Evolutionary conservation across 1,284 basidiomycete genomes (phyloP).

Genomic region (Mrakiaceae sp.): DNA sequence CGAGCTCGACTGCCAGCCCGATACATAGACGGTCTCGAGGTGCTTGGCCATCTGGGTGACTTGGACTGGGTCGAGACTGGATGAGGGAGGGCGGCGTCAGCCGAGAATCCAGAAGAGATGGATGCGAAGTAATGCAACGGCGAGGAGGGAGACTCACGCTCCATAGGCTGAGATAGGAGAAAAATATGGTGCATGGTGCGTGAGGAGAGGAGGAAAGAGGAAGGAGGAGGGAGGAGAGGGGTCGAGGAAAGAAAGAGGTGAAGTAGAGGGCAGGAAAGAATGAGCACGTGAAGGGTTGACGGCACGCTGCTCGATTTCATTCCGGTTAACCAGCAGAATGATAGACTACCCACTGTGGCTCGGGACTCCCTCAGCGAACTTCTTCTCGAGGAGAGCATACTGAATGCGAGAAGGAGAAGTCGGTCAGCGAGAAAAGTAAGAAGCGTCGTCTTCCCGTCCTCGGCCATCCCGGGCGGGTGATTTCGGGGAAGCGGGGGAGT

Average conservation of each 20-base stretch:
- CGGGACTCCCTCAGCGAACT: constrained; percentile 16
- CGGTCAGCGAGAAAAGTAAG: no score
- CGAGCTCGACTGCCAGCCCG: constrained; percentile 86
- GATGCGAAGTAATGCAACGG: not conserved
- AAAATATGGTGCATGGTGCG: no score
- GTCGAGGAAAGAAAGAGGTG: not conserved
- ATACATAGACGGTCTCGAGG: constrained; percentile 91
- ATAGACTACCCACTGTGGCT: constrained; percentile 8
- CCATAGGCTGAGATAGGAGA: constrained; percentile 52
- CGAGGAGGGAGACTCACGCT: constrained; percentile 56
- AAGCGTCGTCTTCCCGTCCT: no score
- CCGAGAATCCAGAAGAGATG: not conserved
- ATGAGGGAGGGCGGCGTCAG: not conserved
- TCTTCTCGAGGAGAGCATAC: constrained; percentile 14
- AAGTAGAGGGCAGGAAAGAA: not conserved
- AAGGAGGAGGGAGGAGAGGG: no score
- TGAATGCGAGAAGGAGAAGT: not conserved
- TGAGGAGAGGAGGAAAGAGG: no score
- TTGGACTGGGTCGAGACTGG: constrained; percentile 89
- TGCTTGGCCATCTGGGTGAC: constrained; percentile 87
- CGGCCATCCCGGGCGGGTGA: no score
- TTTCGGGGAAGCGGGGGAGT: no score
- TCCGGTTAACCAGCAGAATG: no score
- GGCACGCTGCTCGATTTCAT: no score
- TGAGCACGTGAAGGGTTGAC: no score